Conservation (phyloP, 2,329 filamentous ascomycete genomes). For the Phialophora chinensis region DNA sequence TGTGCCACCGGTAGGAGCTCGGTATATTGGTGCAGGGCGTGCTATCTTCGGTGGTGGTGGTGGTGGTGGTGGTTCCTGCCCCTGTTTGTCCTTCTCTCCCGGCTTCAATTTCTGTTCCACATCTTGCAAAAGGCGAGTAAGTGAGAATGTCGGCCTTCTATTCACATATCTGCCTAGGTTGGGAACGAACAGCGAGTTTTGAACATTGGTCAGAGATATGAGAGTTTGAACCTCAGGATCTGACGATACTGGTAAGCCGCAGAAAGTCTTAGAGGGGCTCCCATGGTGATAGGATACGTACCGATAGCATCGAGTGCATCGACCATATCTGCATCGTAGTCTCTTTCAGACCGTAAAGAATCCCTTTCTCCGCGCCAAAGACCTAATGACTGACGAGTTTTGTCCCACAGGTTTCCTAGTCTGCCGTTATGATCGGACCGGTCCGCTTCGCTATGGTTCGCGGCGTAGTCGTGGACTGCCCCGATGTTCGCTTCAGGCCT, state of each 20-base stretch:
- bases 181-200: slow-evolving; percentile 19
- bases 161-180: slow-evolving; percentile 17
- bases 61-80: background rate
- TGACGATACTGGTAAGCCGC: slow-evolving; percentile 14
- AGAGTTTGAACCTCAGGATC: slow-evolving; percentile 17
- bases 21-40: slow-evolving; percentile 16
- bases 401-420: slow-evolving; percentile 11
- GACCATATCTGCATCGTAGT: slow-evolving; percentile 17
- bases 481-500: slow-evolving; percentile 14
- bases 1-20: slow-evolving; percentile 13
- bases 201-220: slow-evolving; percentile 17
- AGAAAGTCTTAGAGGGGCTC: background rate
- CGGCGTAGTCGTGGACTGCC: slow-evolving; percentile 11
- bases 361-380: background rate
- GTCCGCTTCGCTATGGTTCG: slow-evolving; percentile 9
- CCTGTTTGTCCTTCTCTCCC: slow-evolving; percentile 10
- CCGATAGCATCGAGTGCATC: slow-evolving; percentile 15
- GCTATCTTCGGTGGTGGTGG: slow-evolving; percentile 4
- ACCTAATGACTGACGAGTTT: slow-evolving; percentile 5
- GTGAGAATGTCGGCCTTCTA: slow-evolving; percentile 16
- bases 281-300: background rate
- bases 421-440: background rate
- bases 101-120: slow-evolving; percentile 19
- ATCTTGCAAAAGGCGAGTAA: slow-evolving; percentile 16
- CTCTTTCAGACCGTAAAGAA: slow-evolving; percentile 10